A percentile compares a stretch with the other conserved stretches of the same genome.
phyloP scores from a whole-genome alignment of 768 basidiomycete species.

The Agaricus subrufescens region DNA sequence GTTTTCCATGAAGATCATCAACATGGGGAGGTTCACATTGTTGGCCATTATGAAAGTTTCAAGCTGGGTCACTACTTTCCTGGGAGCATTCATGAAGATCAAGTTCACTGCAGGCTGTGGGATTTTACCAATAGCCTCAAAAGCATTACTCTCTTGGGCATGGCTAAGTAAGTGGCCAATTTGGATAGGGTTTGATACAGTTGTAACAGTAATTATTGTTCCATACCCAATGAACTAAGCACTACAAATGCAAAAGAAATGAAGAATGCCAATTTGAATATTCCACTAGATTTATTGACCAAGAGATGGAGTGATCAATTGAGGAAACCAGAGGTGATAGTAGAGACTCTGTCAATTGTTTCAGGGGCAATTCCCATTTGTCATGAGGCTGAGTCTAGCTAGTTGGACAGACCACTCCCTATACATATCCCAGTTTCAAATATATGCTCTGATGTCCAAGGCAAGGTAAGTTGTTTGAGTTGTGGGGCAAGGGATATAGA shows the following conservation, averaged over 20 bases:
- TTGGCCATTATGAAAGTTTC: too few relatives aligned
- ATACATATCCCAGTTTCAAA: too few relatives aligned
- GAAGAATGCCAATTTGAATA: constrained; percentile 7
- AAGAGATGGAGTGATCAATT: too few relatives aligned
- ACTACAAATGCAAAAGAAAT: neutral
- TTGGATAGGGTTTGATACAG: neutral
- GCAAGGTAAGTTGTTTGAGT: too few relatives aligned
- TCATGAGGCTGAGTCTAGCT: too few relatives aligned
- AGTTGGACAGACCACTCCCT: constrained; percentile 4
- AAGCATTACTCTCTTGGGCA: neutral
- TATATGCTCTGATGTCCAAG: too few relatives aligned
- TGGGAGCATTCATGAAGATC: constrained; percentile 2
- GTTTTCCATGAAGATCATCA: constrained; percentile 7
- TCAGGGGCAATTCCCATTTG: too few relatives aligned
- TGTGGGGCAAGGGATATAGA: too few relatives aligned
- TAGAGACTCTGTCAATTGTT: neutral
- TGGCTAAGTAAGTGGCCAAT: neutral
- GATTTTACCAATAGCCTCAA: constrained; percentile 1
- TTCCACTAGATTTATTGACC: constrained; percentile 5
- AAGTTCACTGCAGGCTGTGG: constrained; percentile 5
- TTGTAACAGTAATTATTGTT: constrained; percentile 2
- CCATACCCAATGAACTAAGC: constrained; percentile 2
- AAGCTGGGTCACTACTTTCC: too few relatives aligned
- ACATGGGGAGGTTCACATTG: constrained; percentile 1
- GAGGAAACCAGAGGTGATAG: too few relatives aligned